Conservation (phyloP, 1,284 basidiomycete species). For the Filobasidium uniguttulatum region DNA sequence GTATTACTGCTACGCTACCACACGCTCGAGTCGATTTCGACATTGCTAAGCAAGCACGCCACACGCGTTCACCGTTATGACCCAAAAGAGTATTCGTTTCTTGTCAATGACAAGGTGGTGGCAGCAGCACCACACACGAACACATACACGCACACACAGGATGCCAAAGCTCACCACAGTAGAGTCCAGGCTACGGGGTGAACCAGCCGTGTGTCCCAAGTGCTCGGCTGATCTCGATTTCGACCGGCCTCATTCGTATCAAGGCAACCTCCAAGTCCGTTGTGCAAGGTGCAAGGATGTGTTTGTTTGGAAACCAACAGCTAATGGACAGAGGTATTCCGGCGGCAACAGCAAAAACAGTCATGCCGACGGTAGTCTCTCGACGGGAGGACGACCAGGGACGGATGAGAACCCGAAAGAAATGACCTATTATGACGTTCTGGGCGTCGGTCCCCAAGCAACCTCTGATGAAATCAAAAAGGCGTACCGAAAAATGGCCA, state of each 20-base stretch:
- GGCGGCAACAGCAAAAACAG: constrained; percentile 1
- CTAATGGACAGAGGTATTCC: not conserved
- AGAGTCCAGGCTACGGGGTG: constrained; percentile 31
- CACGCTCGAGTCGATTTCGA: no score
- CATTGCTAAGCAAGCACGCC: no score
- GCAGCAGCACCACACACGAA: no score
- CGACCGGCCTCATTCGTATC: constrained; percentile 50
- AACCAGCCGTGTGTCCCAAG: constrained; percentile 34
- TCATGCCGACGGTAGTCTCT: not conserved
- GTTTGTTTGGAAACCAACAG: constrained; percentile 7
- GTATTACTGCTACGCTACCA: no score
- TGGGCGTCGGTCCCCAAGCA: constrained; percentile 28
- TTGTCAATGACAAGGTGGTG: no score
- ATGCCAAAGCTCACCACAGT: constrained; percentile 24
- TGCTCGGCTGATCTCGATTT: constrained; percentile 61
- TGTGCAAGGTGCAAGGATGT: constrained; percentile 48
- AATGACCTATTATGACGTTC: constrained; percentile 62
- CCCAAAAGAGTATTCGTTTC: no score
- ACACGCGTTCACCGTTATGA: no score
- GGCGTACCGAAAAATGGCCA: constrained; percentile 85
- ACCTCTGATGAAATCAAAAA: constrained; percentile 58
- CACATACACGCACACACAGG: no score
- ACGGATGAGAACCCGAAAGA: constrained; percentile 80
- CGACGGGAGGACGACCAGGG: constrained; percentile 46
- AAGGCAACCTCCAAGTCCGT: constrained; percentile 52